These are phyloP conservation scores for Citrus trifoliata DNA, from an alignment of 345 rosid species.

Conservation along the genomic window DNA sequence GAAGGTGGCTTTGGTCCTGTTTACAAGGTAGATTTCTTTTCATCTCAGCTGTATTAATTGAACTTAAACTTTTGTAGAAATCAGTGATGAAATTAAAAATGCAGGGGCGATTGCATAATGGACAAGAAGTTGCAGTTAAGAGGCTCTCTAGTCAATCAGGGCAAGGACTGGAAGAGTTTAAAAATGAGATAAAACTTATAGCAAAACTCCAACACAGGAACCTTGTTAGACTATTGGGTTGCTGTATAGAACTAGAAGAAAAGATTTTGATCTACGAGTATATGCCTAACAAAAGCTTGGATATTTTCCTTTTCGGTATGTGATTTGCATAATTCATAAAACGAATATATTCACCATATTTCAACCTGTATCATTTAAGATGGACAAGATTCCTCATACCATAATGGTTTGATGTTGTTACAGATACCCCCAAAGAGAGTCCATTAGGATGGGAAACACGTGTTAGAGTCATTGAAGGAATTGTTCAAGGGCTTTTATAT, in stretches of 20 bases:
- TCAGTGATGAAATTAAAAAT: not conserved
- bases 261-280: constrained; percentile 32
- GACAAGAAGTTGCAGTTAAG: constrained; percentile 44
- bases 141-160: constrained; percentile 33
- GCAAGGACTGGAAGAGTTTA: constrained; percentile 37
- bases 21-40: constrained; percentile 11
- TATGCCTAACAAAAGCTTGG: constrained; percentile 33
- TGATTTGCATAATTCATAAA: not conserved
- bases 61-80: no score
- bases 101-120: constrained; percentile 23
- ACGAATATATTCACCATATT: not conserved
- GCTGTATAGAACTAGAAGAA: constrained; percentile 32
- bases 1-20: constrained; percentile 45
- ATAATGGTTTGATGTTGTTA: not conserved
- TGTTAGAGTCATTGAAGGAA: constrained; percentile 29
- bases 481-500: constrained; percentile 47
- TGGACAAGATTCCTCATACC: not conserved
- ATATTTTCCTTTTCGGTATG: constrained; percentile 32
- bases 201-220: constrained; percentile 45
- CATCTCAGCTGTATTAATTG: not conserved
- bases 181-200: constrained; percentile 28
- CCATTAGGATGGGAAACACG: constrained; percentile 24
- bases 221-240: constrained; percentile 38
- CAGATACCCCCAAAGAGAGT: constrained; percentile 27
- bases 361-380: not conserved